These are phyloP conservation scores for Kurtzmaniella fragi DNA, from an alignment of 805 yeast genomes.

Conservation along the genomic window DNA sequence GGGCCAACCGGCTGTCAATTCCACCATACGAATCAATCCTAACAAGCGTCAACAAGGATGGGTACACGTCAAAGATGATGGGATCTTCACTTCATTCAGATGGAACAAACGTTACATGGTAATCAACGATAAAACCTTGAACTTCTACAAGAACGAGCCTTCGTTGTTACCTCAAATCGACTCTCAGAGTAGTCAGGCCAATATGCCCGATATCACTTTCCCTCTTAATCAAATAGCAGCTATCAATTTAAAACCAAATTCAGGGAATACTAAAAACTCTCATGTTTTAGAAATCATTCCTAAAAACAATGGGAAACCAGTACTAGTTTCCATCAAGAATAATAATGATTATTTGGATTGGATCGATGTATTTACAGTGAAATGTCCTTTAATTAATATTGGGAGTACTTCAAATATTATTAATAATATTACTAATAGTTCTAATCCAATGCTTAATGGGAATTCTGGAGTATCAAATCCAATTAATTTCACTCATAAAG, in stretches of 20 bases:
- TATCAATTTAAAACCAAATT: slow-evolving; percentile 56
- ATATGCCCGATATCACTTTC: slow-evolving; percentile 30
- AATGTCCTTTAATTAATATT: slow-evolving; percentile 57
- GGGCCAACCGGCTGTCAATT: slow-evolving; percentile 1
- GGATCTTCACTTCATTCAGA: slow-evolving; percentile 70
- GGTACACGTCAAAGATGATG: slow-evolving; percentile 92
- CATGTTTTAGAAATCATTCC: slow-evolving; percentile 77
- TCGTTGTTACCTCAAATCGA: slow-evolving; percentile 30
- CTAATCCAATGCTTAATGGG: slow-evolving; percentile 11
- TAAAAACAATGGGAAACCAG: slow-evolving; percentile 49
- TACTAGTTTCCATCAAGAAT: slow-evolving; percentile 69
- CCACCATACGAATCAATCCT: slow-evolving; percentile 13
- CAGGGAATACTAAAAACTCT: slow-evolving; percentile 31
- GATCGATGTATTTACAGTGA: slow-evolving; percentile 82
- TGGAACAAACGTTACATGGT: slow-evolving; percentile 90
- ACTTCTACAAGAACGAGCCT: slow-evolving; percentile 67
- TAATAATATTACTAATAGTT: slow-evolving; percentile 12
- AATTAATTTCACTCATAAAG: slow-evolving; percentile 90
- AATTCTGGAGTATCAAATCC: slow-evolving; percentile 75
- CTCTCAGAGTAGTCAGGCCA: slow-evolving; percentile 13
- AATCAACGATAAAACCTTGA: slow-evolving; percentile 67
- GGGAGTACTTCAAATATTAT: slow-evolving; percentile 17
- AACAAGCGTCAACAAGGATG: slow-evolving; percentile 59
- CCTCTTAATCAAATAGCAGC: slow-evolving; percentile 33
- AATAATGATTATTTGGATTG: slow-evolving; percentile 81